Conservation (phyloP, 805 yeast genomes). For the Candida qinlingensis region DNA sequence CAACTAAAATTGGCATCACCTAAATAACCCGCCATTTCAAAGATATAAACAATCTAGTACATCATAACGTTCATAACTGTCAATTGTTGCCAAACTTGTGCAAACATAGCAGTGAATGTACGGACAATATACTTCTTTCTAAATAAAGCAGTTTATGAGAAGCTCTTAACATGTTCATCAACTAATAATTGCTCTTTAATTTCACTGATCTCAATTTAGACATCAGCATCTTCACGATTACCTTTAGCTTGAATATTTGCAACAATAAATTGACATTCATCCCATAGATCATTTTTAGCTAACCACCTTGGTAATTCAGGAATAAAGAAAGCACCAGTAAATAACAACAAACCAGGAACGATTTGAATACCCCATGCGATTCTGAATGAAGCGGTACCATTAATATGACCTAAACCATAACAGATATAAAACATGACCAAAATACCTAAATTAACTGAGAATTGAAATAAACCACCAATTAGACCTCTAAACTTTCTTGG, state of each 20-base stretch:
- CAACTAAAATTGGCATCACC: conserved; percentile 40
- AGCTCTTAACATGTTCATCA: conserved; percentile 30
- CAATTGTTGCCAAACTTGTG: conserved; percentile 55
- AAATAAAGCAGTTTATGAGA: conserved; percentile 30
- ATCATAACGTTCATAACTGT: conserved; percentile 70
- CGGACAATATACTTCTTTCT: conserved; percentile 37
- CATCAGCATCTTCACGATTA: conserved; percentile 40
- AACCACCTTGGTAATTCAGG: conserved; percentile 77
- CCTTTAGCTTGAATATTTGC: conserved; percentile 29
- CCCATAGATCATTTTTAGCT: conserved; percentile 53
- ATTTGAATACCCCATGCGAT: conserved; percentile 75
- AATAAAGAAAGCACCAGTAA: conserved; percentile 55
- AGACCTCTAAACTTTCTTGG: conserved; percentile 79
- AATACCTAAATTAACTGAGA: conserved; percentile 68
- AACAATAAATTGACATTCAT: conserved; percentile 21
- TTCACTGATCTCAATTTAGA: conserved; percentile 43
- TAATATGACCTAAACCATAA: conserved; percentile 55
- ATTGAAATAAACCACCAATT: conserved; percentile 71
- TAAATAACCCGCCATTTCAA: conserved; percentile 42
- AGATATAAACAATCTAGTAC: conserved; percentile 63
- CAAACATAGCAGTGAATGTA: conserved; percentile 37
- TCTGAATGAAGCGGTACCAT: conserved; percentile 57
- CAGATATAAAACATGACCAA: conserved; percentile 65
- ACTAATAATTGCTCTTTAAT: conserved; percentile 29
- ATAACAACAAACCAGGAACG: conserved; percentile 59